A percentile compares a stretch with the other conserved stretches of the same genome.
These are phyloP conservation scores for Aureobasidium sp. DNA, from an alignment of 2,329 filamentous ascomycete genomes.

Conservation along the genomic window DNA sequence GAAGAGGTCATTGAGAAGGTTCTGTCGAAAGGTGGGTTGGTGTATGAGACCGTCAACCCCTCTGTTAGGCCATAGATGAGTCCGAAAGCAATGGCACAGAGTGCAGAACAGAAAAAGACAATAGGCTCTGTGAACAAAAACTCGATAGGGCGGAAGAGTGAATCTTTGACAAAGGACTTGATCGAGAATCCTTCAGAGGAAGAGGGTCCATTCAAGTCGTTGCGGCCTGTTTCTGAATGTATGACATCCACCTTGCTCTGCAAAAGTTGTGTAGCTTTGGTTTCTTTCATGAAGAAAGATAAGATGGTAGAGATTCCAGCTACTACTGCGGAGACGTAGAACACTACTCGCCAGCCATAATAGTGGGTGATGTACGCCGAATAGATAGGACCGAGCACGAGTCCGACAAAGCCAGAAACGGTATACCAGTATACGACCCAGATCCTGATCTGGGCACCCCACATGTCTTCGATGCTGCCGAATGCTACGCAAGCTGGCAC, in stretches of 20 bases:
- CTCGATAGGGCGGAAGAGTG: slow-evolving; percentile 33
- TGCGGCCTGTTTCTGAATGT: slow-evolving; percentile 20
- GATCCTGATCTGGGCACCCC: slow-evolving; percentile 32
- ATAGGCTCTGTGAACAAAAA: slow-evolving; percentile 40
- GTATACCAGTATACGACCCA: slow-evolving; percentile 41
- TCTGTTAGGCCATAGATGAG: slow-evolving; percentile 19
- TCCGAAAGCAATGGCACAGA: slow-evolving; percentile 18
- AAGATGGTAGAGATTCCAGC: slow-evolving; percentile 28
- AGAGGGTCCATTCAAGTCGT: slow-evolving; percentile 14
- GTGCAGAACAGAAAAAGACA: slow-evolving; percentile 33
- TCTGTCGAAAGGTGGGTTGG: slow-evolving; percentile 20
- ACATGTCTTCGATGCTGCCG: slow-evolving; percentile 43
- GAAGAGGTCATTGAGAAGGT: slow-evolving; percentile 33
- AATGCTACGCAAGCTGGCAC: slow-evolving; percentile 39
- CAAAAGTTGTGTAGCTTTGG: slow-evolving; percentile 35
- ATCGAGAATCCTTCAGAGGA: slow-evolving; percentile 12
- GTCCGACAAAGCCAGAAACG: slow-evolving; percentile 33
- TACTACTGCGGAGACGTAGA: slow-evolving; percentile 35
- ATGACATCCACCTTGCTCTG: slow-evolving; percentile 26
- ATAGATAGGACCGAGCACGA: slow-evolving; percentile 37
- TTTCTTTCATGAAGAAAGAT: slow-evolving; percentile 33
- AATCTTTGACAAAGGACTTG: slow-evolving; percentile 28
- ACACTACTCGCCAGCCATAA: slow-evolving; percentile 38
- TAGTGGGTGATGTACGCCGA: slow-evolving; percentile 32
- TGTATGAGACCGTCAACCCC: slow-evolving; percentile 17